phyloP scores from a whole-genome alignment of 768 basidiomycete species.

The Russula earlei region DNA sequence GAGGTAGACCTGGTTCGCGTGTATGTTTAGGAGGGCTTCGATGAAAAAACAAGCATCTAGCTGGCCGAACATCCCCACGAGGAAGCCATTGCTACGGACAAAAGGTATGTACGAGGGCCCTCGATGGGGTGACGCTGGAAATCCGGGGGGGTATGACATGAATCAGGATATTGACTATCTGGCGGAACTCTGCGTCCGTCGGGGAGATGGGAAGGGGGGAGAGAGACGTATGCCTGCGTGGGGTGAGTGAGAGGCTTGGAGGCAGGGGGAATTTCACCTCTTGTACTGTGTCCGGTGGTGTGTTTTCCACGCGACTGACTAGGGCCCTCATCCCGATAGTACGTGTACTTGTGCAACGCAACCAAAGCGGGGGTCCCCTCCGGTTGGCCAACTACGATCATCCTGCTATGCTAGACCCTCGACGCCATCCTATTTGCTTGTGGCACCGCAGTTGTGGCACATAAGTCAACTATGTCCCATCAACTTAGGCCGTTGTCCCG shows the following conservation, averaged over 20 bases:
- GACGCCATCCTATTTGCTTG: conserved; percentile 6
- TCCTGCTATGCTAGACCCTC: conserved; percentile 4
- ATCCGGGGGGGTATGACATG: not conserved
- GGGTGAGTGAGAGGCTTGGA: not conserved
- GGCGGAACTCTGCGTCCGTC: not conserved
- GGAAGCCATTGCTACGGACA: conserved; percentile 1
- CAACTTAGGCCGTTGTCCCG: not conserved
- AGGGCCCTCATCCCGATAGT: conserved; percentile 17
- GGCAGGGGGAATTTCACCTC: not conserved
- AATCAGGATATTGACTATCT: not conserved
- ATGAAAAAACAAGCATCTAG: conserved; percentile 11
- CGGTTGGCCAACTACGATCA: not conserved
- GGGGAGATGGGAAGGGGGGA: not conserved
- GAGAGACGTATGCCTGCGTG: not conserved
- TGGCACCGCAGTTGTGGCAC: conserved; percentile 16
- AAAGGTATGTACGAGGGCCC: not conserved
- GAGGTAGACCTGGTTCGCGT: not conserved
- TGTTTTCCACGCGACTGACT: conserved; percentile 4
- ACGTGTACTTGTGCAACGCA: conserved; percentile 16
- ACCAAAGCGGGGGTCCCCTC: conserved; percentile 1
- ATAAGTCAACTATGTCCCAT: not conserved
- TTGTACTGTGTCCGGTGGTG: conserved; percentile 1
- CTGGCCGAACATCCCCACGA: conserved; percentile 10
- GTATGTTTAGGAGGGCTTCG: conserved; percentile 8
- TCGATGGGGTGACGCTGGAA: too few species aligned